Evolutionary conservation across 1,284 basidiomycete genomes (phyloP), one percentile per base, ranked within the genome.

Genomic region (Puccinia horiana): DNA sequence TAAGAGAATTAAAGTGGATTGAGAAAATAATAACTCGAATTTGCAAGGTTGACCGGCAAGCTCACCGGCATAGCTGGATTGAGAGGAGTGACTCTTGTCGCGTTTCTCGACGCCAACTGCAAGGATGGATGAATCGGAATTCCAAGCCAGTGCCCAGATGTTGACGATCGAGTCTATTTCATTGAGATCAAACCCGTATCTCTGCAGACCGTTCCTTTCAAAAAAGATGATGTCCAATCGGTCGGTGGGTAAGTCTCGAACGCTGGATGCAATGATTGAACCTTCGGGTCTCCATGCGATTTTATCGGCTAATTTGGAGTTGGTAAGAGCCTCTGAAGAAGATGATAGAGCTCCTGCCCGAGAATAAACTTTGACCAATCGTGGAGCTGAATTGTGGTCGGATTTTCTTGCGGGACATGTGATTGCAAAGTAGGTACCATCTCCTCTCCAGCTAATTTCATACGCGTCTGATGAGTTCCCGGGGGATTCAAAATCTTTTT

Each of bases 281-380:
- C 96, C 96, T 18, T 91, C 92, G 0, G 96, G 96, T 75, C 94
- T 90, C 94, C 95, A 98, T 0, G 91, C 90, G n/a, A 95, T 87
- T 0, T 89, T 86, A 80, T 93, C 92, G 84, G 96, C 94, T 20
- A 99, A 88, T 1, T 95, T 95, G 0, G 92, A 89, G 9, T 72
- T 52, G 32, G 42, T 47, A 4, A 96, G 90, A 0, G 90, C 89
- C 87, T 98, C 95, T 0, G 93, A 93, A 0, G 95, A 98, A 0
- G 93, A 92, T 79, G 94, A 93, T 11, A 98, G 89, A 8, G 88
- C 88, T 0, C 91, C 94, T 49, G 92, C 86, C n/a, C 94, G 90
- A 82, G 92, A 91, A 87, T 94, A 98, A 35, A 94, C 91, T 70
- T 94, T 91, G 29, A 97, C 88, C 78, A 91, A 90, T 26, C 93